Base-by-base conservation (phyloP, 2,329 filamentous ascomycete genomes). In the Botrytis galanthina region DNA sequence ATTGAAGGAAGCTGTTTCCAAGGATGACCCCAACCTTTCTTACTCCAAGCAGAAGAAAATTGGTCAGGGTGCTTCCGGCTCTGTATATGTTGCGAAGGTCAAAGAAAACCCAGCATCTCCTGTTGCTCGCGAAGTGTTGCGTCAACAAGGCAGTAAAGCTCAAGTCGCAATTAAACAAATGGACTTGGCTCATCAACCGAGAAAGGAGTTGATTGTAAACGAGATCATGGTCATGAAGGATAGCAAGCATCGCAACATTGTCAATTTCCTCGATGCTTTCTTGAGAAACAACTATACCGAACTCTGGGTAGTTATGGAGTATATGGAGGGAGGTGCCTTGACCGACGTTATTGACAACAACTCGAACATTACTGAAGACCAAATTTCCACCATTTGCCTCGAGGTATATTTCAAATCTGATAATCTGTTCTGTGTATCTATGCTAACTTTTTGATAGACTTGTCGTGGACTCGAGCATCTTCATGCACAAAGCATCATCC, bases 201-300 rank as follows among this genome's bases (percentile, higher is more conserved):
- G 96, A 74, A 99, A 99, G 86, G 96, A 99, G 84, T 86, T 99
- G 80, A 99, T 99, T 80, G 96, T 99, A 71, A 99, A 99, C 83
- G 96, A 99, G 81, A 99, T 99, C 81, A 97, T 99, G 85, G 96
- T 99, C 74, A 99, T 99, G 96, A 98, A 98, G 85, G 96, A 99
- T 84, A 97, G 94, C 86, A 93, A 95, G 82, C 96, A 99, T 83
- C 91, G 92, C 75, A 99, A 99, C 83, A 99, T 99, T 85, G 96
- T 99, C 83, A 99, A 99, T 84, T 99, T 97, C 85, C 86, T 99
- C 48, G 96, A 99, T 79, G 95, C 95, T 5, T 99, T 98, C 86
- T 85, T 99, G 81, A 93, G 96, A 80, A 97, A 98, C 82, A 95
- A 96, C 83, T 94, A 93, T 80, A 89, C 93, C 72, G 96, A 99